A percentile compares a stretch with the other conserved stretches of the same genome.
Evolutionary conservation across 495 filamentous ascomycete species (phyloP).

Genomic region (Paragyromitra xinjiangensis): DNA sequence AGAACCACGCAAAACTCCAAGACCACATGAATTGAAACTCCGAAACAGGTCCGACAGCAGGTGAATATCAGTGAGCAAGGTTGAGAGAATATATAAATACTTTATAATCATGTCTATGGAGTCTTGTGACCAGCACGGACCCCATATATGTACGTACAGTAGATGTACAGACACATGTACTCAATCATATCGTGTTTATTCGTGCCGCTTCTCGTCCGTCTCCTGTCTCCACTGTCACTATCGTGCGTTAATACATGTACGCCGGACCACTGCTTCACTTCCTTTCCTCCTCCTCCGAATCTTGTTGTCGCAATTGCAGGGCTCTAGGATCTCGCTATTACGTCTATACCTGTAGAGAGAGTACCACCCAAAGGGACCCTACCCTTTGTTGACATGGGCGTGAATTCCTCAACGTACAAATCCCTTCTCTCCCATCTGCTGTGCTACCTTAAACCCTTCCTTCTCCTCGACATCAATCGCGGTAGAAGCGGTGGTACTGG

Average conservation of each 20-base stretch:
- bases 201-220: conserved; percentile 39
- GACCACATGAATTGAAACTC: conserved; percentile 24
- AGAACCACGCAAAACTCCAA: conserved; percentile 20
- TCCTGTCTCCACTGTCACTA: conserved; percentile 24
- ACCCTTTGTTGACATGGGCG: not conserved
- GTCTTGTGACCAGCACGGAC: conserved; percentile 52
- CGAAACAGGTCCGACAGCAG: conserved; percentile 40
- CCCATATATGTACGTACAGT: conserved; percentile 8
- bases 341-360: conserved; percentile 22
- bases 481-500: conserved; percentile 25
- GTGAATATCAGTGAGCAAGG: conserved; percentile 31
- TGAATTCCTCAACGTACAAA: not conserved
- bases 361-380: conserved; percentile 14
- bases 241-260: conserved; percentile 29
- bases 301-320: conserved; percentile 24
- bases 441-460: conserved; percentile 25
- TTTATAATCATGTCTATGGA: conserved; percentile 13
- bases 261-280: conserved; percentile 20
- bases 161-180: conserved; percentile 5
- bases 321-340: conserved; percentile 28
- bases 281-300: not conserved
- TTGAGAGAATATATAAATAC: conserved; percentile 33
- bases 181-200: conserved; percentile 49
- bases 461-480: conserved; percentile 18
- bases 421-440: not conserved